Conservation (phyloP, 2,329 filamentous ascomycete species). For the Neopestalotiopsis clavispora region DNA sequence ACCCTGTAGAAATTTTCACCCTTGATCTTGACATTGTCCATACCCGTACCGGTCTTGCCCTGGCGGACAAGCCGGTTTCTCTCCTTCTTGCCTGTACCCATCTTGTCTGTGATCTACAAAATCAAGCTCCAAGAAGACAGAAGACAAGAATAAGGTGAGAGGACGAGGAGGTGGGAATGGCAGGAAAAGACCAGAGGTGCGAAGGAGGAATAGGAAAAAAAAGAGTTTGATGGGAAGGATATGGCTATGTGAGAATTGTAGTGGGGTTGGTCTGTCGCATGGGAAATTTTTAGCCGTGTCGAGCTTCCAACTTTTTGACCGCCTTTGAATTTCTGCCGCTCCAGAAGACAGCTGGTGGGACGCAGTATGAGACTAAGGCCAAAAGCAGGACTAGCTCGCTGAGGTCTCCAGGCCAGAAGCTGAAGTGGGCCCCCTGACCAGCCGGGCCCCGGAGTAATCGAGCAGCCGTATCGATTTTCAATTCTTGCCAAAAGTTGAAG, state of each 20-base stretch:
- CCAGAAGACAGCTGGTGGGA: not conserved
- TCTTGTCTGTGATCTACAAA: slow-evolving; percentile 43
- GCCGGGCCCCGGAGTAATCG: slow-evolving; percentile 13
- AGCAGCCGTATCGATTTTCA: slow-evolving; percentile 14
- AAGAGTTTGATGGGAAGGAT: not conserved
- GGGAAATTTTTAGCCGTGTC: slow-evolving; percentile 9
- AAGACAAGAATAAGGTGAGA: not conserved
- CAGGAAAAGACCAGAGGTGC: not conserved
- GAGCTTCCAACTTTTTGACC: slow-evolving; percentile 21
- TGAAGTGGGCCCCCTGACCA: not conserved
- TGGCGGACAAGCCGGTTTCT: slow-evolving; percentile 80
- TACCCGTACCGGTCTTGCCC: slow-evolving; percentile 83
- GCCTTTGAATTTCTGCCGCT: slow-evolving; percentile 20
- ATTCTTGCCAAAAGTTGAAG: slow-evolving; percentile 9
- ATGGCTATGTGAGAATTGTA: slow-evolving; percentile 13
- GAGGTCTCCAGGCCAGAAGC: not conserved
- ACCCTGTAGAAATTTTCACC: slow-evolving; percentile 96
- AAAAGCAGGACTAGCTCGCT: not conserved
- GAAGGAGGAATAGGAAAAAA: not conserved
- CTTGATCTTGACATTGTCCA: slow-evolving; percentile 90
- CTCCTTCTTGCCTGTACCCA: slow-evolving; percentile 95
- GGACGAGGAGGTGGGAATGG: not conserved
- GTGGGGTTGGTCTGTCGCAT: slow-evolving; percentile 8
- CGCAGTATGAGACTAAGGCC: not conserved
- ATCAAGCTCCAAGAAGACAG: not conserved